phyloP scores from a whole-genome alignment of 257 asterid species.

The Nicotiana tomentosiformis region DNA sequence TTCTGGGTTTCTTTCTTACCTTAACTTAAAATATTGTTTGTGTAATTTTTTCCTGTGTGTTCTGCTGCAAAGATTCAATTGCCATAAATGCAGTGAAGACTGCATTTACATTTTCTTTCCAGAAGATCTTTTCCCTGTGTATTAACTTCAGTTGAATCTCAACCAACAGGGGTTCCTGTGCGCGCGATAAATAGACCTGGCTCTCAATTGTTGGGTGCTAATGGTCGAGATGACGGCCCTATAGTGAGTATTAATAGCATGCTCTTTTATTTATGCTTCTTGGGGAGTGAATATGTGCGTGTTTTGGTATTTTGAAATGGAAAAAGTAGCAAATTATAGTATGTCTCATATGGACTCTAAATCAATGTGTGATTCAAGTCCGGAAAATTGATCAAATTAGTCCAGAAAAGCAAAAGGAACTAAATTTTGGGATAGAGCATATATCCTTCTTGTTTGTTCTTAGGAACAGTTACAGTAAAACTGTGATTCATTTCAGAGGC shows the following conservation, averaged over 20 bases:
- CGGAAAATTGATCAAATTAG: background rate
- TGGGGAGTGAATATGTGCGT: background rate
- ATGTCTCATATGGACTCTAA: background rate
- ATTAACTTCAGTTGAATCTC: slow-evolving; percentile 15
- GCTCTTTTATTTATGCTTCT: slow-evolving; percentile 3
- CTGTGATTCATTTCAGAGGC: background rate
- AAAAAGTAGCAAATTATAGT: background rate
- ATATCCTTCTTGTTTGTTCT: background rate
- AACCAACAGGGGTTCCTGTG: slow-evolving; percentile 65
- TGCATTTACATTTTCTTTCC: background rate
- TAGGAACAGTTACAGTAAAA: background rate
- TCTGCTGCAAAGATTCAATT: background rate
- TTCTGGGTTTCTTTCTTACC: background rate
- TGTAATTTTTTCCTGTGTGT: background rate
- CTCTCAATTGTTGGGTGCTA: slow-evolving; percentile 79
- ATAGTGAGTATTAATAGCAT: slow-evolving; percentile 48
- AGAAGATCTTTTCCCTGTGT: background rate
- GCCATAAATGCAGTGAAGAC: background rate
- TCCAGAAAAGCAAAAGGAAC: background rate
- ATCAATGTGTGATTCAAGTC: background rate
- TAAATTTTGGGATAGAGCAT: background rate
- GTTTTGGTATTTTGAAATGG: background rate
- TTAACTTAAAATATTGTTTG: background rate
- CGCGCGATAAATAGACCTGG: slow-evolving; percentile 92
- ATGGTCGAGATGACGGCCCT: slow-evolving; percentile 98